Evolutionary conservation across 441 rosid species (phyloP).

Genomic region (Metrosideros polymorpha): DNA sequence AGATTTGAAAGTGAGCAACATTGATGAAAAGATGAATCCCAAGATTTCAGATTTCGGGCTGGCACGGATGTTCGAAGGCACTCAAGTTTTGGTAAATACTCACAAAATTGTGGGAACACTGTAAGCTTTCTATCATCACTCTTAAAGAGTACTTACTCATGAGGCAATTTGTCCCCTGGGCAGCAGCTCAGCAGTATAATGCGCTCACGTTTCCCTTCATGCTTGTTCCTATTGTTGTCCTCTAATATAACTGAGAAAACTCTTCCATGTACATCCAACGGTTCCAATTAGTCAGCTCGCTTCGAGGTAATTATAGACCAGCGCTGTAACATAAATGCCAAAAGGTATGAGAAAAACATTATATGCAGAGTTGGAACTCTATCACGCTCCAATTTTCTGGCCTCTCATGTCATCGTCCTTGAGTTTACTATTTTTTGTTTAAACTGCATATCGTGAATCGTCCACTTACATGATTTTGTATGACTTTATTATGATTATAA

Average conservation of each 20-base stretch:
- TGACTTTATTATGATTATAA: not conserved
- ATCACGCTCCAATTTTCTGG: not conserved
- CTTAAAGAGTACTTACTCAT: not conserved
- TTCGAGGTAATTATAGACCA: not conserved
- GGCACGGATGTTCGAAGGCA: conserved; percentile 1
- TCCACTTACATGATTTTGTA: not conserved
- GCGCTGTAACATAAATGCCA: not conserved
- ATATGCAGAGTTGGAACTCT: not conserved
- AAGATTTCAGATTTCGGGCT: conserved; percentile 7
- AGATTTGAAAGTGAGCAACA: conserved; percentile 1
- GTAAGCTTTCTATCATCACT: not conserved
- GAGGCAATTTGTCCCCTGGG: not conserved
- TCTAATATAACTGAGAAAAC: not conserved
- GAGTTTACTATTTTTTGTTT: not conserved
- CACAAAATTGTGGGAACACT: not conserved
- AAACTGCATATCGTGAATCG: not conserved
- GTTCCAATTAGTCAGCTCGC: not conserved
- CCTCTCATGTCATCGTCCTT: not conserved
- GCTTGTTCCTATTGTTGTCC: not conserved
- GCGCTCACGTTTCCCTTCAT: not conserved
- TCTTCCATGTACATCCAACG: not conserved
- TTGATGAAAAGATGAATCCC: not conserved
- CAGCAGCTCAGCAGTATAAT: not conserved
- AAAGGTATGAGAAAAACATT: not conserved
- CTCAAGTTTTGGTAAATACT: not conserved